A percentile compares a stretch with the other conserved stretches of the same genome.
phyloP scores from a whole-genome alignment of 2,329 filamentous ascomycete species.

The Metarhizium rileyi region DNA sequence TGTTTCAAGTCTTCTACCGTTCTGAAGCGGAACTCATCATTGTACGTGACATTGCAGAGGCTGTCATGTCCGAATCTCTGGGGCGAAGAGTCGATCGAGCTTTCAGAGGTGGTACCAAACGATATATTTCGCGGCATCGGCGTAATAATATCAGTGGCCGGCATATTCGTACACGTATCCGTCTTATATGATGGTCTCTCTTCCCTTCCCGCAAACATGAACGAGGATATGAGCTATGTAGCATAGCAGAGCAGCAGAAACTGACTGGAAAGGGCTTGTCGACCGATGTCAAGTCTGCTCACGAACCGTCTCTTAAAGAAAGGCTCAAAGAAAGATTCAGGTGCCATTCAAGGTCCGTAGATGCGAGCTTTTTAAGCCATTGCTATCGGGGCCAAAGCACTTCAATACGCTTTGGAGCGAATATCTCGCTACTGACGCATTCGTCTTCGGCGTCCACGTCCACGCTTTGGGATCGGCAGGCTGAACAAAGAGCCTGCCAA shows the following conservation, averaged over 20 bases:
- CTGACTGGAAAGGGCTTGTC: no score
- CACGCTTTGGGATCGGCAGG: background rate
- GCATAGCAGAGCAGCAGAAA: no score
- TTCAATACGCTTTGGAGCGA: no score
- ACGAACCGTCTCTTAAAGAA: no score
- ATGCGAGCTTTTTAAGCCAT: no score
- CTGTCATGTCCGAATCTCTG: constrained; percentile 1
- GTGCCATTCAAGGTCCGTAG: no score
- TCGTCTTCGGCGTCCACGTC: background rate
- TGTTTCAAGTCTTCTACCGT: constrained; percentile 14
- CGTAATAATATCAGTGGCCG: background rate
- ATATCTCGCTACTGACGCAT: background rate
- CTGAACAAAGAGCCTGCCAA: background rate
- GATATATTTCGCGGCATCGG: constrained; percentile 6
- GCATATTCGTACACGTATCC: background rate
- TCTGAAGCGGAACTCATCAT: constrained; percentile 21
- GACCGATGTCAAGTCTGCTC: no score
- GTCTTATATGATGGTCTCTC: background rate
- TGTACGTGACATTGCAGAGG: constrained; percentile 9
- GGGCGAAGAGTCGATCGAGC: constrained; percentile 1
- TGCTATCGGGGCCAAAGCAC: no score
- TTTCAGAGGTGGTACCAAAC: constrained; percentile 3
- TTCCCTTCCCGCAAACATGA: background rate
- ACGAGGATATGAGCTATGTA: background rate
- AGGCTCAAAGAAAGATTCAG: no score